Evolutionary conservation across 139 green algal species (phyloP), one percentile per base, ranked within the genome.

Genomic region (Bryopsis sp.): DNA sequence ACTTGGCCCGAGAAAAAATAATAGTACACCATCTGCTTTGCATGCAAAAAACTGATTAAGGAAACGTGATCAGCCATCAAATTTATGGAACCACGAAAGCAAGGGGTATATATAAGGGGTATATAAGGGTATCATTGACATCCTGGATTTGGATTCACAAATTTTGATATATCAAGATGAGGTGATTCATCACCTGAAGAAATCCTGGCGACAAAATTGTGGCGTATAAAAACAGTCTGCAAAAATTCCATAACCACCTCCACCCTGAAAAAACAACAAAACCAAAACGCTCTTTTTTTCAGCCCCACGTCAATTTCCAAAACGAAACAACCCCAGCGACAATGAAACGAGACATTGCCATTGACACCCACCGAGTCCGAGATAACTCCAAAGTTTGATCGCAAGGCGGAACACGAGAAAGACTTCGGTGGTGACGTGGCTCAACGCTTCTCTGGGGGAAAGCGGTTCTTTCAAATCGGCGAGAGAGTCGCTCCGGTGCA

Each of bases 1-100:
- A 96, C 71, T 0, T 82, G 72, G 6, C 67, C 67, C 0, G 82
- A 91, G 31, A 89, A 74, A 34, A 90, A 87, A 76, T 97, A 97
- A 76, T 91, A 96, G 7, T 81, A 58, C 11, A 88, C 74, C 74
- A 87, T 81, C 81, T 87, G 76, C 58, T 8, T 28, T 11, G n/a
- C 11, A 31, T 54, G 15, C 43, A 54, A 54, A 54, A 54, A 26
- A 11, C 11, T 54, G 11, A 19, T 54, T 54, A 2, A 43, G 28
- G 2, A 15, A 19, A 7, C 34, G 62, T 57, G 62, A 28, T 11
- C 32, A 69, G 31, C 4, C 6, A 5, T 26, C 15, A 3, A 28
- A 24, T n/a, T n/a, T 28, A 64, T 39, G n/a, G n/a, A 64, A n/a
- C 7, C 8, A 8, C 19, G 57, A 7, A 7, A 24, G n/a, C 8